These are phyloP conservation scores for Gymnopilus junonius DNA, from an alignment of 768 basidiomycete species.

Conservation along the genomic window DNA sequence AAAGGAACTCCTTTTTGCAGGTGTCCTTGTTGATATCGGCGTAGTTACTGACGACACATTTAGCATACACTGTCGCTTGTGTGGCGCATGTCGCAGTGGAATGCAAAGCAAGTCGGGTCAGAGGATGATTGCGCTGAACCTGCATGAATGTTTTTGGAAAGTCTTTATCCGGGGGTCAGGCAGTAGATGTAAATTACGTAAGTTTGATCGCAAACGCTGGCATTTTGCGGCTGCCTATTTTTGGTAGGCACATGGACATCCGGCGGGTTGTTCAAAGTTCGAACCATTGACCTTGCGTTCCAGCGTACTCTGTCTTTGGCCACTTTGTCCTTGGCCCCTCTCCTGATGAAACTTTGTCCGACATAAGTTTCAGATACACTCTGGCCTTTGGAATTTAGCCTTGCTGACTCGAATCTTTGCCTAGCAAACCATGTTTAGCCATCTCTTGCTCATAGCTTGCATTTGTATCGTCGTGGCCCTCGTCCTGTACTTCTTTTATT, in stretches of 20 bases:
- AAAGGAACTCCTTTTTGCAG: conserved; percentile 83
- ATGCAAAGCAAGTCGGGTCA: conserved; percentile 70
- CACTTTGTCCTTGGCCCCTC: neutral
- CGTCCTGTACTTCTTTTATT: conserved; percentile 86
- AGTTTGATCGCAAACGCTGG: neutral
- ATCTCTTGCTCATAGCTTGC: conserved; percentile 65
- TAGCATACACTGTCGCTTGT: conserved; percentile 82
- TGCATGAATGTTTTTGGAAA: neutral
- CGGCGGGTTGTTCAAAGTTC: too few relatives aligned
- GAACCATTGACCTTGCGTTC: too few relatives aligned
- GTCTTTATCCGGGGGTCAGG: too few relatives aligned
- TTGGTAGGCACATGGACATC: too few relatives aligned
- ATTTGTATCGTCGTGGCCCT: conserved; percentile 58
- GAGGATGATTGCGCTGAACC: conserved; percentile 45
- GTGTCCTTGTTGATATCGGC: conserved; percentile 83
- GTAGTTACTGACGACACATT: conserved; percentile 84
- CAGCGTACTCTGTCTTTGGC: too few relatives aligned
- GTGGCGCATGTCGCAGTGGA: conserved; percentile 73
- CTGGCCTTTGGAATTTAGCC: neutral
- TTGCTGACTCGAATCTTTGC: neutral
- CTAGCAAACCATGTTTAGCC: conserved; percentile 51
- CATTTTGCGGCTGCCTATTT: too few relatives aligned
- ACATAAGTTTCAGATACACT: neutral
- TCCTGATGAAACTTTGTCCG: neutral
- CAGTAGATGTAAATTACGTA: neutral